phyloP scores from a whole-genome alignment of 805 yeast genomes.

The Teunomyces barrocoloradensis region DNA sequence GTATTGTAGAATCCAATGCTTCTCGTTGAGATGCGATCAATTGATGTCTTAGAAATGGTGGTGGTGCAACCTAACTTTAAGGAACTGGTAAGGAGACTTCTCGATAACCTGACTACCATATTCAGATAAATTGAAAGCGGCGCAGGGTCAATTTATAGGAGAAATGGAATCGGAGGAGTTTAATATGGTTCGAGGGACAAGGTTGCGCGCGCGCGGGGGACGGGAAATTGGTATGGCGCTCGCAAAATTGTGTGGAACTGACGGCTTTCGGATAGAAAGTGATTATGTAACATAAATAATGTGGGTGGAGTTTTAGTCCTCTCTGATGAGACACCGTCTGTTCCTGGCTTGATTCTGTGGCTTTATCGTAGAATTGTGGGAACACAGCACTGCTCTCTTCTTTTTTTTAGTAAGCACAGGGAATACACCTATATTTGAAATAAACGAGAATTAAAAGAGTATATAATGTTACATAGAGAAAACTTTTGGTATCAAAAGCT shows the following conservation, averaged over 20 bases:
- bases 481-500: slow-evolving; percentile 4
- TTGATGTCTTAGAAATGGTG: neutral
- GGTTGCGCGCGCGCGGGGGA: neutral
- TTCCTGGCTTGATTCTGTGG: too few species aligned
- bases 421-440: neutral
- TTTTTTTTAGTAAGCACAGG: too few species aligned
- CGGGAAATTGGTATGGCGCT: neutral
- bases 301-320: neutral
- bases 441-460: slow-evolving; percentile 2
- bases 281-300: neutral
- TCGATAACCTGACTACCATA: neutral
- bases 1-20: slow-evolving; percentile 3
- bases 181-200: neutral
- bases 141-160: neutral
- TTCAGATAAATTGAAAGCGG: neutral
- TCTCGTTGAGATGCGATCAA: slow-evolving; percentile 1
- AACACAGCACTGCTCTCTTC: too few species aligned
- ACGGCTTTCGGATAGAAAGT: neutral
- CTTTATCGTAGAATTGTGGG: too few species aligned
- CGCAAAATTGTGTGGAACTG: neutral
- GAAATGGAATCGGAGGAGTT: neutral
- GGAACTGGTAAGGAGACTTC: neutral
- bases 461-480: slow-evolving; percentile 1
- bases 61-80: neutral
- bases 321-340: too few species aligned